Conservation (phyloP, 352 stramenopile genomes). For the Globisporangium viniferum region DNA sequence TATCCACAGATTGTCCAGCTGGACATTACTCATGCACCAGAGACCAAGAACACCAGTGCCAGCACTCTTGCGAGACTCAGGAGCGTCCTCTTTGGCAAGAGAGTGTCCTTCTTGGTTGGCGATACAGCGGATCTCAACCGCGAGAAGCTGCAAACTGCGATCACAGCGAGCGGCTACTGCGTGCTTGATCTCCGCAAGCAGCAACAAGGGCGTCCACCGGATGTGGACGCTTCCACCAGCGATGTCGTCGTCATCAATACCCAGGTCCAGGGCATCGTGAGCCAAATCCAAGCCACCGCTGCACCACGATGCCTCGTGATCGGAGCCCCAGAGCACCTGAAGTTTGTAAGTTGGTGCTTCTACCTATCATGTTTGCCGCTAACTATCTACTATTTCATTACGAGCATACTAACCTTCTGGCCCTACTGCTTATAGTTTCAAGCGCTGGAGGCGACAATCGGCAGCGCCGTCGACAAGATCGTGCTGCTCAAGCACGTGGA, state of each 20-base stretch:
- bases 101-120: slow-evolving; percentile 29
- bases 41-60: not conserved
- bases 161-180: slow-evolving; percentile 20
- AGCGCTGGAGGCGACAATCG: slow-evolving; percentile 26
- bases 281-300: slow-evolving; percentile 23
- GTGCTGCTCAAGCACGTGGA: slow-evolving; percentile 40
- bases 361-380: too few relatives aligned
- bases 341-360: slow-evolving; percentile 22
- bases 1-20: slow-evolving; percentile 27
- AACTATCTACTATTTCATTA: too few relatives aligned
- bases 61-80: slow-evolving; percentile 14
- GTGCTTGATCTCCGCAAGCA: slow-evolving; percentile 23
- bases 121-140: slow-evolving; percentile 20
- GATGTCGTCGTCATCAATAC: not conserved
- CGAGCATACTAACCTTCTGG: not conserved
- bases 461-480: slow-evolving; percentile 29
- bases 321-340: slow-evolving; percentile 18
- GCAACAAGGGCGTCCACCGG: not conserved
- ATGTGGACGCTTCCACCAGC: not conserved
- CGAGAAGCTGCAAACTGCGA: slow-evolving; percentile 16
- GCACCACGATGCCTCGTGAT: slow-evolving; percentile 36
- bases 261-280: not conserved
- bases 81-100: slow-evolving; percentile 30
- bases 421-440: slow-evolving; percentile 22
- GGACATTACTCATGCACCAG: slow-evolving; percentile 18